phyloP scores from a whole-genome alignment of 768 basidiomycete species.

The Leccinum fibrillosum region DNA sequence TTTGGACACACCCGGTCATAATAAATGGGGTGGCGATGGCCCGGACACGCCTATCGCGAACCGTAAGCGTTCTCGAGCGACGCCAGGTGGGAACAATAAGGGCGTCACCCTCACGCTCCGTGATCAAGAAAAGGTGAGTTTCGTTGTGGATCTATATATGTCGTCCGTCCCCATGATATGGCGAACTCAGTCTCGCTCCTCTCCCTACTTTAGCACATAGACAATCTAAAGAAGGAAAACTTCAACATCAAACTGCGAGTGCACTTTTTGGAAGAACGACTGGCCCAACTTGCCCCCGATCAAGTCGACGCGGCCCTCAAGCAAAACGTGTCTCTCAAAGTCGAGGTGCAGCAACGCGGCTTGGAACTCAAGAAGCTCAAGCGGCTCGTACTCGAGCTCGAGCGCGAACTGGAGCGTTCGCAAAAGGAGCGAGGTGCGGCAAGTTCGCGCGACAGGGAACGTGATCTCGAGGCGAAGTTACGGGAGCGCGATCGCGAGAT shows the following conservation, averaged over 20 bases:
- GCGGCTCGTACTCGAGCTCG: conserved; percentile 81
- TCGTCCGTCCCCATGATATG: background rate
- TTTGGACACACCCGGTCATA: conserved; percentile 50
- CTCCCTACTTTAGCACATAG: conserved; percentile 69
- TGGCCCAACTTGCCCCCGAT: conserved; percentile 86
- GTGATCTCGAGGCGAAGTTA: conserved; percentile 74
- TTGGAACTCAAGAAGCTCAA: conserved; percentile 91
- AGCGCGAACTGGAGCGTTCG: conserved; percentile 71
- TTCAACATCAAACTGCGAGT: conserved; percentile 95
- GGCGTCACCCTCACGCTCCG: conserved; percentile 69
- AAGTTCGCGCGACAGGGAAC: conserved; percentile 50
- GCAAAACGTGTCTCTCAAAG: conserved; percentile 91
- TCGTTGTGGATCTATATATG: background rate
- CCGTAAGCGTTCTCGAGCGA: conserved; percentile 40
- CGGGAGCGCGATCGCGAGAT: conserved; percentile 72
- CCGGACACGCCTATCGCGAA: conserved; percentile 51
- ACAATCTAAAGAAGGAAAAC: conserved; percentile 94
- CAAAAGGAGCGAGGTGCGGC: conserved; percentile 48
- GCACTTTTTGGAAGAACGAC: conserved; percentile 91
- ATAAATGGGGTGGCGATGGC: conserved; percentile 44
- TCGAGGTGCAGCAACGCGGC: conserved; percentile 85
- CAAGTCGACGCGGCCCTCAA: conserved; percentile 89
- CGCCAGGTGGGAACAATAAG: conserved; percentile 26
- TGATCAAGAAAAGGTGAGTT: conserved; percentile 89
- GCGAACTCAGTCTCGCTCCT: background rate